Evolutionary conservation across 2,329 filamentous ascomycete species (phyloP), one percentile per base, ranked within the genome.

Genomic region (Fusarium secorum): DNA sequence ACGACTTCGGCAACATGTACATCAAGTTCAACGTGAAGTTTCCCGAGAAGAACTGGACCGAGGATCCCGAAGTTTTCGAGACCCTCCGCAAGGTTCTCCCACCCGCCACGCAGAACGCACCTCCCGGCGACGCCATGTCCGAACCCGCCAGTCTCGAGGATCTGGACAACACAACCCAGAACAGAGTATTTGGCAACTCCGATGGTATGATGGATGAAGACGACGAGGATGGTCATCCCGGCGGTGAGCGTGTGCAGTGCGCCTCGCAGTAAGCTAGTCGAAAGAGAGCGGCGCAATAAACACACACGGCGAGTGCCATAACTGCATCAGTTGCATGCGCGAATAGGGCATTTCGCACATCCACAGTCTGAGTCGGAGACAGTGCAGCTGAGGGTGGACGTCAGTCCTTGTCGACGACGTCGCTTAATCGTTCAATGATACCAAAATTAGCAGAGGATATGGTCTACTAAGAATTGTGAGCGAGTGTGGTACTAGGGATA

Each of bases 11-110:
- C 78, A 98, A 99, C 84, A 87, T 99, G 76, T 99, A 96, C 86
- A 94, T 99, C 78, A 94, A 97, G 80, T 99, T 99, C 85, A 91
- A 93, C 78, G 94, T 99, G 83, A 97, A 97, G 84, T 98, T 99
- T 88, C 96, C 96, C 52, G 91, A 93, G 78, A 91, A 90, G 84
- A 86, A 89, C 79, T 92, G 89, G 87, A 88, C 88, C 39, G 80
- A 88, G 39, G 86, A 91, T 55, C 85, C 90, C 20, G 86, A 89
- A 63, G 91, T 93, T 69, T 92, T 97, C 75, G 89, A 93, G 62
- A 86, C 91, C 17, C 90, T 99, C 41, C 94, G 96, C 79, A 88
- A 90, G 75, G 90, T 97, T 60, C 89, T 99, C n/a, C 95, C 95
- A 4, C 91, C 88, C 4, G 72, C 83, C 41, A 79, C 90, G 41